A percentile compares a stretch with the other conserved stretches of the same genome.
These are phyloP conservation scores for Dictyostelium discoideum DNA, from an alignment of 78 protist species.

Conservation along the genomic window DNA sequence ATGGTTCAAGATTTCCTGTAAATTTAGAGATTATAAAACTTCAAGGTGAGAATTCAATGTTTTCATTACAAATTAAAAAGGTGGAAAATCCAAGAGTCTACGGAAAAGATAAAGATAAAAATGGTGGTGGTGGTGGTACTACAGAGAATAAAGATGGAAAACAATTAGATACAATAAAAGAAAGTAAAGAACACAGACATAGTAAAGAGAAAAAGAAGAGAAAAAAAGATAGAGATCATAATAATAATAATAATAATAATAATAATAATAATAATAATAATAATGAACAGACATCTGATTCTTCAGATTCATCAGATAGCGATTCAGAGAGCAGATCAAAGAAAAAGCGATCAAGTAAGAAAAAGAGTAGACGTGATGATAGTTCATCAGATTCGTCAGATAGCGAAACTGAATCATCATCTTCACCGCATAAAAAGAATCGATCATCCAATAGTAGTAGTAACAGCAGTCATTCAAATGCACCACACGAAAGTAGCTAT, in stretches of 20 bases:
- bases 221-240: background rate
- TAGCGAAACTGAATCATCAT: background rate
- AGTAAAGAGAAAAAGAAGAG: constrained; percentile 9
- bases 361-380: background rate
- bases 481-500: background rate
- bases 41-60: constrained; percentile 41
- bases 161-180: background rate
- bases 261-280: no score
- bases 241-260: background rate
- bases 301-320: background rate
- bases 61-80: constrained; percentile 35
- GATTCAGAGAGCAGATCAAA: constrained; percentile 2
- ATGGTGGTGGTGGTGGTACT: no score
- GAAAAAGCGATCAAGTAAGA: background rate
- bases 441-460: background rate
- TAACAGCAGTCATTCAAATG: background rate
- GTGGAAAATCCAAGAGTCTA: constrained; percentile 18
- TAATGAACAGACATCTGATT: background rate
- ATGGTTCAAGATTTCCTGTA: constrained; percentile 61
- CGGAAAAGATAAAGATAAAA: constrained; percentile 1
- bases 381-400: background rate
- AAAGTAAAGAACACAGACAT: background rate
- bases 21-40: constrained; percentile 47
- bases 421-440: background rate
- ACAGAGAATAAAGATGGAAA: background rate